Conservation (phyloP, 306 rosid genomes). For the Parietaria judaica region DNA sequence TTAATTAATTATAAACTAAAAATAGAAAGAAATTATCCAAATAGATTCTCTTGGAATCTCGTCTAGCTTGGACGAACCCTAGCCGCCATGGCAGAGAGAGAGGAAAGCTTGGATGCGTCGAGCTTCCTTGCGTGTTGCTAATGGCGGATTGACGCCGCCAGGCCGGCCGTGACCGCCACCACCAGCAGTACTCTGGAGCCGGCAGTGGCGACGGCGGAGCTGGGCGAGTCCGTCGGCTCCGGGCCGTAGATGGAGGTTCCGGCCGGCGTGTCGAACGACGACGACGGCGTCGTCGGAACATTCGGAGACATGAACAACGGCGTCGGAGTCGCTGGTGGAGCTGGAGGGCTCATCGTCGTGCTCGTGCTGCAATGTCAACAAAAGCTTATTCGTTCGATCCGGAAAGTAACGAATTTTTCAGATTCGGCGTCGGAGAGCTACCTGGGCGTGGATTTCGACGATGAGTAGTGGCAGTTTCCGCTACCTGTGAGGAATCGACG, state of each 20-base stretch:
- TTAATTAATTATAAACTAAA: conserved; percentile 20
- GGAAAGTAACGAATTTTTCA: conserved; percentile 9
- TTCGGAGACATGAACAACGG: conserved; percentile 12
- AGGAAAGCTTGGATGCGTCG: conserved; percentile 19
- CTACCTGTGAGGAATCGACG: conserved; percentile 37
- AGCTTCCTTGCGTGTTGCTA: conserved; percentile 32
- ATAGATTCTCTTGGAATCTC: conserved; percentile 24
- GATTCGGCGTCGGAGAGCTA: conserved; percentile 26
- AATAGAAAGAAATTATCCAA: conserved; percentile 4
- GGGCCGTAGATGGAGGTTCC: conserved; percentile 54
- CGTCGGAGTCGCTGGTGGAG: neutral
- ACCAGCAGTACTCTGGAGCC: conserved; percentile 29
- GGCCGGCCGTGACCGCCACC: conserved; percentile 33
- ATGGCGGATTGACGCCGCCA: conserved; percentile 37
- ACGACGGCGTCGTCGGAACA: conserved; percentile 16
- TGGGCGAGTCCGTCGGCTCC: conserved; percentile 65
- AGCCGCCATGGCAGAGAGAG: conserved; percentile 35
- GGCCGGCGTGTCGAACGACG: conserved; percentile 26
- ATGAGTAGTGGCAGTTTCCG: conserved; percentile 55
- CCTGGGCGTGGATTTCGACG: conserved; percentile 48
- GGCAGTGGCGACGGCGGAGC: conserved; percentile 38
- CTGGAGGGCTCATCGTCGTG: neutral
- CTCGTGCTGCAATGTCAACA: conserved; percentile 37
- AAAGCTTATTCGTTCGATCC: conserved; percentile 7
- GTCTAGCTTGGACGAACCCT: conserved; percentile 31